Evolutionary conservation across 2,329 filamentous ascomycete genomes (phyloP).

Genomic region (Sporothrix mexicana): DNA sequence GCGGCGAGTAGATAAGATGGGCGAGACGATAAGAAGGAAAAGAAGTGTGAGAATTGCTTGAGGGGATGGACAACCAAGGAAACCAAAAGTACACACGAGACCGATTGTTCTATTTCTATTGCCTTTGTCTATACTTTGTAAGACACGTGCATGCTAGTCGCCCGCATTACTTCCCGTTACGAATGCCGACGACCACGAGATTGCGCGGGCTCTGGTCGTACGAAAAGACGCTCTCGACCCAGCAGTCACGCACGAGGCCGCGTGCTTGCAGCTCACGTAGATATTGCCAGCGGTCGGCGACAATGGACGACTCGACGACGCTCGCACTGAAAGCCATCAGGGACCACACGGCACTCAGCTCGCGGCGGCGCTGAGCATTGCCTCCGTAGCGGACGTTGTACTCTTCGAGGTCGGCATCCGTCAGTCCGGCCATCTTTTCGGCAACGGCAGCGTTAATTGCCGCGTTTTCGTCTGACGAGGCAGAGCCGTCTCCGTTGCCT

Average conservation of each 20-base stretch:
- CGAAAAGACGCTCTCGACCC: constrained; percentile 94
- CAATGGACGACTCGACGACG: constrained; percentile 87
- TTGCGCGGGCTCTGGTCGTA: constrained; percentile 86
- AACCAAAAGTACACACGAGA: too few relatives aligned
- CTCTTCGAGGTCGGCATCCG: constrained; percentile 72
- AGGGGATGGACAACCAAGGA: background rate
- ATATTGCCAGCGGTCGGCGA: constrained; percentile 88
- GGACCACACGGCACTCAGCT: constrained; percentile 87
- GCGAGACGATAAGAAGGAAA: background rate
- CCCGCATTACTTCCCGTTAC: constrained; percentile 49
- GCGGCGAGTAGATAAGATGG: background rate
- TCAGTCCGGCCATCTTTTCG: constrained; percentile 69
- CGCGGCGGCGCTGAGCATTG: constrained; percentile 65
- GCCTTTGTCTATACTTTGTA: background rate
- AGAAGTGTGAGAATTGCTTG: background rate
- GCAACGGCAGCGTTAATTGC: constrained; percentile 56
- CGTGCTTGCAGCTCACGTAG: constrained; percentile 73
- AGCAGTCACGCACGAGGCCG: constrained; percentile 69
- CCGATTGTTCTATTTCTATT: background rate
- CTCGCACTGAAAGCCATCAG: constrained; percentile 95
- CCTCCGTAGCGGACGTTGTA: constrained; percentile 71
- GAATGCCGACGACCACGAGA: constrained; percentile 89
- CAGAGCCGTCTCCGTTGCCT: constrained; percentile 42
- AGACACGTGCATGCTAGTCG: too few relatives aligned
- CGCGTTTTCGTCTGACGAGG: constrained; percentile 28